Evolutionary conservation across 2,329 filamentous ascomycete species (phyloP).

Genomic region (Clarireedia monteithiana): DNA sequence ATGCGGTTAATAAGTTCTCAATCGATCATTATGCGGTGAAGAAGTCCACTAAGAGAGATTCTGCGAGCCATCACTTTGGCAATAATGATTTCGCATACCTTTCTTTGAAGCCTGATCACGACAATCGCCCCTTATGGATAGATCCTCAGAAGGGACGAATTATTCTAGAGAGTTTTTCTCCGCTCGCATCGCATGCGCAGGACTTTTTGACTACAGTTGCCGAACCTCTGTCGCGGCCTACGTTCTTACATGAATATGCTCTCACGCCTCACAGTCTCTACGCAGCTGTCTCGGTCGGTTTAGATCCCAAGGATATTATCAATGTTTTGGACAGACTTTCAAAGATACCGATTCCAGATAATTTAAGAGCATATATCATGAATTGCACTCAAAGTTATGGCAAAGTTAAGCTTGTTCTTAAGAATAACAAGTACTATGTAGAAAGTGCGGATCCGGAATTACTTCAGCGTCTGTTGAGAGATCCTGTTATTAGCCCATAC

Average conservation of each 20-base stretch:
- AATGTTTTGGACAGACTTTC: slow-evolving; percentile 79
- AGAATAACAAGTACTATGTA: slow-evolving; percentile 89
- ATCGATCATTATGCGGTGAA: slow-evolving; percentile 23
- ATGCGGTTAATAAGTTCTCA: slow-evolving; percentile 53
- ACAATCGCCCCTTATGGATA: slow-evolving; percentile 88
- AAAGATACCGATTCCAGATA: slow-evolving; percentile 79
- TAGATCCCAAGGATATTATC: slow-evolving; percentile 84
- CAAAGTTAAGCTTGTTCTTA: slow-evolving; percentile 90
- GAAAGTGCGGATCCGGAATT: slow-evolving; percentile 86
- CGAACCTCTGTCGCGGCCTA: slow-evolving; percentile 83
- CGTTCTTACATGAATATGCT: slow-evolving; percentile 87
- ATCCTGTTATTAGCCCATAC: slow-evolving; percentile 71
- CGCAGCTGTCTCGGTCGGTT: slow-evolving; percentile 89
- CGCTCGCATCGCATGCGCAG: slow-evolving; percentile 77
- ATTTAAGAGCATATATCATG: slow-evolving; percentile 65
- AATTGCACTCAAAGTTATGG: slow-evolving; percentile 85
- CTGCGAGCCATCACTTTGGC: slow-evolving; percentile 30
- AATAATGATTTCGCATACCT: slow-evolving; percentile 66
- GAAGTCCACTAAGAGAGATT: slow-evolving; percentile 18
- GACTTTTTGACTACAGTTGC: slow-evolving; percentile 95
- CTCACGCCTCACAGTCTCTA: slow-evolving; percentile 91
- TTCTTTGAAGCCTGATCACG: slow-evolving; percentile 78
- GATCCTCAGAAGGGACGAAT: slow-evolving; percentile 80
- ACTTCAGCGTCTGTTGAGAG: slow-evolving; percentile 77
- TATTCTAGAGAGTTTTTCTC: slow-evolving; percentile 89